Evolutionary conservation across 768 basidiomycete species (phyloP), one percentile per base, ranked within the genome.

Genomic region (Lentinula boryana): DNA sequence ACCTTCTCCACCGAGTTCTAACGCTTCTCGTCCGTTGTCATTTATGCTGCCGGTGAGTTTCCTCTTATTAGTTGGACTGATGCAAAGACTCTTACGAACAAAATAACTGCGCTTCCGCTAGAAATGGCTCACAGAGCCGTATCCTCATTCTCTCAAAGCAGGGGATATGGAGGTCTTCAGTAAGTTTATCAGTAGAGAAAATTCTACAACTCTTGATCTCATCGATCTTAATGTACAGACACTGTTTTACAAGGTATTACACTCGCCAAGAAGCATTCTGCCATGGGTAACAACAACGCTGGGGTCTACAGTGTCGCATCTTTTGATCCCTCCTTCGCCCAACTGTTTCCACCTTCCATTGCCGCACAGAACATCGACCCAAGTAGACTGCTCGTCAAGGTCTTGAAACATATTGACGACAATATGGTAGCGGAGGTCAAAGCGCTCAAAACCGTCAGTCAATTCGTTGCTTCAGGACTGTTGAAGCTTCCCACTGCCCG

Each of bases 201-300:
- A 2, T 52, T 5, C 27, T 21, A 48, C n/a, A n/a, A 27, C 44
- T 23, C 48, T 1, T 21, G 2, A 49, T 8, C 33, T 18, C 33
- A 21, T 18, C 13, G 10, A 35, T 23, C 23, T 36, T 23, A 31
- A 15, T 12, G 1, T 40, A 8, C 40, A 56, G 55, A 31, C 12
- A 43, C 18, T 21, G 31, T 40, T 15, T 15, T 56, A 23, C 55
- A 56, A 40, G 55, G 55, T 7, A 23, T 56, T 5, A 56, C 40
- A 27, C 55, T 56, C 12, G 55, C 55, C 23, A 23, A 23, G 31
- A 56, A 56, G 16, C 55, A 56, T 41, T 43, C 40, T 27, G 40
- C 55, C 3, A 56, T 56, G 55, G 55, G 55, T 16, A 56, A 56
- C 55, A 56, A 56, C 21, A 56, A 56, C 31, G 55, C 55, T 15